Percentiles rank a stretch among this genome's conserved stretches.
These are phyloP conservation scores for Verticillium longisporum DNA, from an alignment of 2,329 filamentous ascomycete genomes.

Conservation along the genomic window DNA sequence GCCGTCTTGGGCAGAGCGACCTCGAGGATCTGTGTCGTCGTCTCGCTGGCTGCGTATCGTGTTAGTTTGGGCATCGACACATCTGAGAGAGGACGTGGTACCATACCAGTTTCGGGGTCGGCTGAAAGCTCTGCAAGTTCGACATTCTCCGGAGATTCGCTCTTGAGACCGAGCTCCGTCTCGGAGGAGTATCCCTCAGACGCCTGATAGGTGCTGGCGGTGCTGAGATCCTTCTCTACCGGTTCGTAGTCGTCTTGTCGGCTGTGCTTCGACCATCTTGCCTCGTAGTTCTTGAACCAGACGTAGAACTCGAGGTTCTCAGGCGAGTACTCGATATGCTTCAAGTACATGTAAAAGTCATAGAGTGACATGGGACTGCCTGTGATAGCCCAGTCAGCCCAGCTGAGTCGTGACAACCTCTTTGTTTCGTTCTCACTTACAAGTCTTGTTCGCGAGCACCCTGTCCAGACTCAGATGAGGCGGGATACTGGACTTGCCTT, in stretches of 20 bases:
- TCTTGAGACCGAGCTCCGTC: not conserved
- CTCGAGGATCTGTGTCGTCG: constrained; percentile 24
- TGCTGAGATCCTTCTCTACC: constrained; percentile 7
- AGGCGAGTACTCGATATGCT: constrained; percentile 39
- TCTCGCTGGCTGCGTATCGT: constrained; percentile 15
- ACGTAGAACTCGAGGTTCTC: constrained; percentile 45
- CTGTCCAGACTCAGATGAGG: constrained; percentile 32
- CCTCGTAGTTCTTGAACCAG: constrained; percentile 40
- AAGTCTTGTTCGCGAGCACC: constrained; percentile 41
- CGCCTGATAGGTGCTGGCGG: not conserved
- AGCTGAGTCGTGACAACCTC: too few species aligned
- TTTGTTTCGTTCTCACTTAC: constrained; percentile 14
- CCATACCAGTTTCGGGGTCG: constrained; percentile 26
- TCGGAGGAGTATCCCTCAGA: constrained; percentile 5
- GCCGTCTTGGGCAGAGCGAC: constrained; percentile 21
- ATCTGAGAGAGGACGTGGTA: not conserved
- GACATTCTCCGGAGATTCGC: constrained; percentile 8
- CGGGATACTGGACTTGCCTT: constrained; percentile 28
- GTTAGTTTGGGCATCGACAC: too few species aligned
- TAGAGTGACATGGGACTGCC: constrained; percentile 41
- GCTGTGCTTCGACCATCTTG: constrained; percentile 14
- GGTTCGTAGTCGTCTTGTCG: constrained; percentile 5
- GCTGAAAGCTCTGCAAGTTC: constrained; percentile 10
- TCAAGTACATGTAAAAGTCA: constrained; percentile 45
- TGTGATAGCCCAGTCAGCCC: constrained; percentile 11